phyloP scores from a whole-genome alignment of 495 filamentous ascomycete genomes.

The Tetracladium marchalianum region DNA sequence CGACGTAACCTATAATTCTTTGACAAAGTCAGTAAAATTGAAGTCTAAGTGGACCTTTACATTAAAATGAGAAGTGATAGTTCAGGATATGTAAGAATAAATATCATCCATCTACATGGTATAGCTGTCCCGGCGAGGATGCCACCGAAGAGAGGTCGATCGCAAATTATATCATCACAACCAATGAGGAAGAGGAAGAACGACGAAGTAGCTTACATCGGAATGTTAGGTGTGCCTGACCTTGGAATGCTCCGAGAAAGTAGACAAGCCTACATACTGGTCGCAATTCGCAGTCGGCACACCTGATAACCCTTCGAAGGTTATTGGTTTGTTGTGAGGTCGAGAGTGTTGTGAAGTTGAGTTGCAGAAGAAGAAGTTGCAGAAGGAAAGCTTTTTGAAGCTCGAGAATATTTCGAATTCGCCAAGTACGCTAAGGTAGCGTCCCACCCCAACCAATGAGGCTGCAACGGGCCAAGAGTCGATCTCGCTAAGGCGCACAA shows the following conservation, averaged over 20 bases:
- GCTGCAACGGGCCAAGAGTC: too few relatives aligned
- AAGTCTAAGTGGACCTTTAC: neutral
- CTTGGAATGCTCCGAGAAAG: conserved; percentile 9
- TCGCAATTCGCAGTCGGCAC: conserved; percentile 9
- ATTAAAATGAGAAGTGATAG: conserved; percentile 13
- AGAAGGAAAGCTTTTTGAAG: neutral
- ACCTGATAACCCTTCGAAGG: conserved; percentile 5
- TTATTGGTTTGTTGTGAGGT: conserved; percentile 12
- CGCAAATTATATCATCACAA: conserved; percentile 96
- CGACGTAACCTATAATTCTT: conserved; percentile 20
- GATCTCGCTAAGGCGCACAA: too few relatives aligned
- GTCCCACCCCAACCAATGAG: too few relatives aligned
- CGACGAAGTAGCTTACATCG: neutral
- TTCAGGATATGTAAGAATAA: conserved; percentile 98
- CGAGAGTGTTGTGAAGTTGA: conserved; percentile 18
- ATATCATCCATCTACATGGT: conserved; percentile 69
- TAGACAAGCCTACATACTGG: conserved; percentile 6
- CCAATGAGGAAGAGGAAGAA: conserved; percentile 26
- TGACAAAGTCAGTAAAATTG: conserved; percentile 7
- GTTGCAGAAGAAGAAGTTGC: conserved; percentile 17
- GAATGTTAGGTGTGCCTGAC: neutral
- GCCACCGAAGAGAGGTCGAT: conserved; percentile 76
- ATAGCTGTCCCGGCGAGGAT: conserved; percentile 78
- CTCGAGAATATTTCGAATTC: too few relatives aligned
- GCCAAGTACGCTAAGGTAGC: too few relatives aligned